Conservation (phyloP, 352 stramenopile genomes). For the Elongisporangium undulatum region DNA sequence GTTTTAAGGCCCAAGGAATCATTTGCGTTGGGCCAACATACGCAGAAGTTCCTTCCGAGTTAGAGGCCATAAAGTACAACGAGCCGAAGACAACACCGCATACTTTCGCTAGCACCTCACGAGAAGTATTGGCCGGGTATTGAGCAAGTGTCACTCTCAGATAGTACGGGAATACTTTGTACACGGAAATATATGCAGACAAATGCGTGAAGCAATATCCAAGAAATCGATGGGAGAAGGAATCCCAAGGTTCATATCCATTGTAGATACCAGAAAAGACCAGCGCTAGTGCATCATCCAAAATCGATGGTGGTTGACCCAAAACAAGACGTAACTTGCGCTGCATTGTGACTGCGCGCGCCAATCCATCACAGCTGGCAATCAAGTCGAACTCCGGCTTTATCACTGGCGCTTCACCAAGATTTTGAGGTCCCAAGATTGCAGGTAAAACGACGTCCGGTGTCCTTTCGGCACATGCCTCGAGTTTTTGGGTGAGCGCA, state of each 20-base stretch:
- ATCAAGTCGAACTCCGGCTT: conserved; percentile 26
- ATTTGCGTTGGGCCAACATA: conserved; percentile 15
- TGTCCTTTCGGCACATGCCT: conserved; percentile 27
- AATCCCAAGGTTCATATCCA: conserved; percentile 40
- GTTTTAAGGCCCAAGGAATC: conserved; percentile 48
- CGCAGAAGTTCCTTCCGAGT: conserved; percentile 9
- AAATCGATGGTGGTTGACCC: conserved; percentile 25
- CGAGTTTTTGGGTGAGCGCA: conserved; percentile 33
- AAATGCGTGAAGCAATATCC: conserved; percentile 42
- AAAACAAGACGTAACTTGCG: conserved; percentile 45
- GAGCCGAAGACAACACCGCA: conserved; percentile 48
- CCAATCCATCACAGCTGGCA: conserved; percentile 13
- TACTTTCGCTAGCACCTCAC: conserved; percentile 30
- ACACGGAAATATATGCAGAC: conserved; percentile 36
- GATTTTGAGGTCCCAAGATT: conserved; percentile 10
- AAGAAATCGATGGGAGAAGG: conserved; percentile 48
- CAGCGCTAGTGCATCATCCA: conserved; percentile 38
- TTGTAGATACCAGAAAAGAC: conserved; percentile 50
- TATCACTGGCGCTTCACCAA: background rate
- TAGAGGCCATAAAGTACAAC: conserved; percentile 26
- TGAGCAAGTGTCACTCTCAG: conserved; percentile 38
- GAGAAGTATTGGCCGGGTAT: conserved; percentile 27
- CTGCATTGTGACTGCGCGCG: conserved; percentile 34
- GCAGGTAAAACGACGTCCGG: conserved; percentile 26
- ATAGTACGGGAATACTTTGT: conserved; percentile 51